These are phyloP conservation scores for Mixia osmundae DNA, from an alignment of 1,284 basidiomycete species.

Conservation along the genomic window DNA sequence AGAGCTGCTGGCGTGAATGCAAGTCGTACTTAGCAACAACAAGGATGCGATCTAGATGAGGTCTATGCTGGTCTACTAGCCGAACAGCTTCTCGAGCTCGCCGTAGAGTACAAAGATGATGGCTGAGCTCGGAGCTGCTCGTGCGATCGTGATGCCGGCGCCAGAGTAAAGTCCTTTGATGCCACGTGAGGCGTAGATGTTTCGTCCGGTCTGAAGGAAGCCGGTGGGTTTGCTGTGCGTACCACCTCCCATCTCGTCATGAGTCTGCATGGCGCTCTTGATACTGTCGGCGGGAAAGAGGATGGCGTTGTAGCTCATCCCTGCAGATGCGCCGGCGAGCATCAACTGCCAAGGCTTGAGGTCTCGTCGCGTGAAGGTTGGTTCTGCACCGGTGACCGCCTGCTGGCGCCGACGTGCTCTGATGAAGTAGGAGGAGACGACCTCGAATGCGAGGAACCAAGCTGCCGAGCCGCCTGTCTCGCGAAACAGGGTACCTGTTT, in stretches of 20 bases:
- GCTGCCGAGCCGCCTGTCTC: conserved; percentile 68
- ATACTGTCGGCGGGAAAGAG: conserved; percentile 83
- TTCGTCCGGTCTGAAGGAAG: conserved; percentile 45
- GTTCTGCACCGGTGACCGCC: conserved; percentile 24
- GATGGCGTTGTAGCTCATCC: conserved; percentile 60
- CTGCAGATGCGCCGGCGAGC: conserved; percentile 59
- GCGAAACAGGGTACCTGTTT: conserved; percentile 59
- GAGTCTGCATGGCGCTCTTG: conserved; percentile 87
- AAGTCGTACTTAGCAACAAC: background rate
- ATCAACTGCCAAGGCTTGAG: conserved; percentile 60
- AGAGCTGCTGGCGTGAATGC: background rate
- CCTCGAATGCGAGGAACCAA: conserved; percentile 72
- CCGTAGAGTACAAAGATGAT: conserved; percentile 56
- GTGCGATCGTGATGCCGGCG: conserved; percentile 69
- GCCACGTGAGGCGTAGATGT: conserved; percentile 55
- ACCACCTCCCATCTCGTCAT: conserved; percentile 41
- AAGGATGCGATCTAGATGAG: background rate
- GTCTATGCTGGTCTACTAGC: conserved; percentile 5
- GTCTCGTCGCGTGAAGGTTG: conserved; percentile 27
- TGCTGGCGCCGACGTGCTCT: conserved; percentile 30
- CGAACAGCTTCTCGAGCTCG: conserved; percentile 17
- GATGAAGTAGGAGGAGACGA: conserved; percentile 18
- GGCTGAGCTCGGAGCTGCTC: conserved; percentile 69
- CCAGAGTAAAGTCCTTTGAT: conserved; percentile 71
- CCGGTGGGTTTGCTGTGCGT: conserved; percentile 22